These are phyloP conservation scores for Warburgia ugandensis DNA, from an alignment of 164 flowering plant species.

Conservation along the genomic window DNA sequence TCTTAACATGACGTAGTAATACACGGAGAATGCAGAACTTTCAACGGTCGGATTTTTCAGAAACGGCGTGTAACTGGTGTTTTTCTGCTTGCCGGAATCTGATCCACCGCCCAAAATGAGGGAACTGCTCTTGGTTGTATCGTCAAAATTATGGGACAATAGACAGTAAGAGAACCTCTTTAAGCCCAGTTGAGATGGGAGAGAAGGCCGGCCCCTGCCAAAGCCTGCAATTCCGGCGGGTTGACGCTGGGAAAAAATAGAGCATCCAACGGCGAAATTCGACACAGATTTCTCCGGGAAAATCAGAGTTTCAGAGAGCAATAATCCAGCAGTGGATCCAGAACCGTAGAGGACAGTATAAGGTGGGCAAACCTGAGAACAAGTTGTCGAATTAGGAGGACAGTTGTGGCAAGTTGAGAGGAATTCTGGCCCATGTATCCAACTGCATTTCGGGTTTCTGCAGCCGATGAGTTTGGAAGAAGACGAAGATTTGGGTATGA, in stretches of 20 bases:
- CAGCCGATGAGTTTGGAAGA: slow-evolving; percentile 46
- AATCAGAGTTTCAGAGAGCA: slow-evolving; percentile 38
- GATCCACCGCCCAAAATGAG: slow-evolving; percentile 29
- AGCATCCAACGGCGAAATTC: slow-evolving; percentile 51
- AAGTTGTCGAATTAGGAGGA: slow-evolving; percentile 11
- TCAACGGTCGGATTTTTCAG: slow-evolving; percentile 32
- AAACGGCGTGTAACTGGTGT: slow-evolving; percentile 56
- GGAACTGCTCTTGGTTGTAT: slow-evolving; percentile 28
- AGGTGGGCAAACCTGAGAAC: slow-evolving; percentile 46
- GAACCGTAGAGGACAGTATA: slow-evolving; percentile 42
- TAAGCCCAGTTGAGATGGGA: slow-evolving; percentile 44
- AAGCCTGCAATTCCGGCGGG: slow-evolving; percentile 61
- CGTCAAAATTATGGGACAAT: slow-evolving; percentile 60
- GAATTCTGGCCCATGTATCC: slow-evolving; percentile 29
- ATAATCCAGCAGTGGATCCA: slow-evolving; percentile 42
- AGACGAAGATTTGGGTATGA: slow-evolving; percentile 45
- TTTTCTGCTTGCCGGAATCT: slow-evolving; percentile 19
- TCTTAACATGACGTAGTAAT: slow-evolving; percentile 52
- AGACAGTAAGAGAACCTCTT: slow-evolving; percentile 54
- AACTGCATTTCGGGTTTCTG: slow-evolving; percentile 47
- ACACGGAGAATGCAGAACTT: slow-evolving; percentile 30
- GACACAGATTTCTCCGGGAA: slow-evolving; percentile 18
- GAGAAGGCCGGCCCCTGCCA: slow-evolving; percentile 46
- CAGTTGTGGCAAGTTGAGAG: slow-evolving; percentile 27
- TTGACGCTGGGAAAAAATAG: slow-evolving; percentile 34